Percentiles rank a stretch among this genome's conserved stretches.
phyloP scores from a whole-genome alignment of 169 alveolate species.

The Cryptosporidium sp. region DNA sequence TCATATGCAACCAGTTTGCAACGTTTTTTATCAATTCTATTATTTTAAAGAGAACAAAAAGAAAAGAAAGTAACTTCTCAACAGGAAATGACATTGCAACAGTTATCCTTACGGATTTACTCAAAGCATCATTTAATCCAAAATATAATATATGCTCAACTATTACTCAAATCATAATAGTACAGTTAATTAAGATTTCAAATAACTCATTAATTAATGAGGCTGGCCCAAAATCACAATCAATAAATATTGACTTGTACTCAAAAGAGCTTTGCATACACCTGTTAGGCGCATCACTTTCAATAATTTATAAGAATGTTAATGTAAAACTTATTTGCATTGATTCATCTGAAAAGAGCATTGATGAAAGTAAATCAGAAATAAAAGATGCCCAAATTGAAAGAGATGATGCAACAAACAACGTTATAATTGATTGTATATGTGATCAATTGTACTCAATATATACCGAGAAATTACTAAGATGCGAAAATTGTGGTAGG shows the following conservation, averaged over 20 bases:
- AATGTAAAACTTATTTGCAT: neutral
- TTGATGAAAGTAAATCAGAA: neutral
- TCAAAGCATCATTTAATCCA: constrained; percentile 58
- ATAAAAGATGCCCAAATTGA: neutral
- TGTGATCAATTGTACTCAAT: neutral
- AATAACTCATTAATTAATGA: constrained; percentile 30
- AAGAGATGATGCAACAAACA: neutral
- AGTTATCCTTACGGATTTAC: constrained; percentile 36
- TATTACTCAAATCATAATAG: constrained; percentile 6
- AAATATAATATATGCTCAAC: constrained; percentile 47
- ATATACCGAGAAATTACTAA: neutral
- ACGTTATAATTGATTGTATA: neutral
- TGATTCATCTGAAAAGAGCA: constrained; percentile 1
- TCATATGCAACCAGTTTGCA: constrained; percentile 57
- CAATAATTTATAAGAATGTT: constrained; percentile 18
- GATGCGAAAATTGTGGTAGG: constrained; percentile 20
- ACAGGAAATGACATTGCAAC: constrained; percentile 46
- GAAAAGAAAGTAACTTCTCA: constrained; percentile 23
- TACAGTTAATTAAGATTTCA: constrained; percentile 57
- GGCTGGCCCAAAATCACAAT: neutral
- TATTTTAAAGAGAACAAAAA: constrained; percentile 21
- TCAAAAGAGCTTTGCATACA: constrained; percentile 62
- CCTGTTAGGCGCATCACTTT: constrained; percentile 38
- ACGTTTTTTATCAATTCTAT: constrained; percentile 26
- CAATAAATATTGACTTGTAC: constrained; percentile 13